A percentile compares a stretch with the other conserved stretches of the same genome.
phyloP scores from a whole-genome alignment of 495 filamentous ascomycete genomes.

The Parathielavia hyrcaniae region DNA sequence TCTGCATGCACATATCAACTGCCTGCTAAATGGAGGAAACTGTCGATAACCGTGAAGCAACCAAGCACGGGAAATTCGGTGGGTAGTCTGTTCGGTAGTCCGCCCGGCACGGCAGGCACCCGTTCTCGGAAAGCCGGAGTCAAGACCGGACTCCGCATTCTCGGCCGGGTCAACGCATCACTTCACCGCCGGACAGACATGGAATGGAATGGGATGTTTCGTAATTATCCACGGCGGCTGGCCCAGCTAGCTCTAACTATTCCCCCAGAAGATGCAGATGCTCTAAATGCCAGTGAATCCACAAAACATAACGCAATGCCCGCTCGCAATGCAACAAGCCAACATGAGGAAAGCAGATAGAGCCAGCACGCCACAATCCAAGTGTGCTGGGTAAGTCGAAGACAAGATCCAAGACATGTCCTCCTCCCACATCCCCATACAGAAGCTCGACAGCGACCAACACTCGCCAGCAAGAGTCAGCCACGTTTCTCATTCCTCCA shows the following conservation, averaged over 20 bases:
- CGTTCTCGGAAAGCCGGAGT: no score
- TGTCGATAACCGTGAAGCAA: no score
- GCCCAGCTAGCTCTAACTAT: not conserved
- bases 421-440: no score
- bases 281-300: conserved; percentile 3
- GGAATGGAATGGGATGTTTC: not conserved
- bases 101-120: no score
- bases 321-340: conserved; percentile 16
- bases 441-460: not conserved
- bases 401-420: not conserved
- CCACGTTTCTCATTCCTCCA: not conserved
- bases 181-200: no score
- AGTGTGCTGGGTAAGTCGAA: not conserved
- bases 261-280: not conserved
- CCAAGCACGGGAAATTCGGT: no score
- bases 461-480: not conserved
- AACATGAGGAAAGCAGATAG: no score
- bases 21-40: no score
- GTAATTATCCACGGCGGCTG: not conserved
- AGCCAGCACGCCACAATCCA: not conserved
- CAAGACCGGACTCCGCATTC: no score
- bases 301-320: conserved; percentile 6
- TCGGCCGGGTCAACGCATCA: no score
- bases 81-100: no score
- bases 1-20: no score